These are phyloP conservation scores for Berberis vulgaris DNA, from an alignment of 164 flowering plant species.

Conservation along the genomic window DNA sequence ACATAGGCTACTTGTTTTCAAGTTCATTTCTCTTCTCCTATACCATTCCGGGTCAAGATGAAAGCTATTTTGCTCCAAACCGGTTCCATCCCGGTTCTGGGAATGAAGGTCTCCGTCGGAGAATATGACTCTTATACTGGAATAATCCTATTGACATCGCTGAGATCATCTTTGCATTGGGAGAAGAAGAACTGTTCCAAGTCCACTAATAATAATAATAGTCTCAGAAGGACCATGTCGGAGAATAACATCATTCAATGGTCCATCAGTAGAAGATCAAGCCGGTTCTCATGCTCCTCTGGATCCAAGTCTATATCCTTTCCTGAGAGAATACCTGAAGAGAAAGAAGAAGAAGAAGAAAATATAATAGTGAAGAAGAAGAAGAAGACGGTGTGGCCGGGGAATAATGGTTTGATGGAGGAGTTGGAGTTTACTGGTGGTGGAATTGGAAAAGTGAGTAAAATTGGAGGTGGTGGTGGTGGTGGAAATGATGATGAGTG, in stretches of 20 bases:
- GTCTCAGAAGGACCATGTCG: slow-evolving; percentile 33
- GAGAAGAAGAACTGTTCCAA: slow-evolving; percentile 3
- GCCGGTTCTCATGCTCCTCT: background rate
- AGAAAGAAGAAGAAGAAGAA: slow-evolving; percentile 8
- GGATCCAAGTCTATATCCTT: slow-evolving; percentile 21
- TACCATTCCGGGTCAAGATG: slow-evolving; percentile 18
- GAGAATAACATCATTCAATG: slow-evolving; percentile 23
- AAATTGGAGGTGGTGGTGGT: slow-evolving; percentile 3
- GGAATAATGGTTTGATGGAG: slow-evolving; percentile 16
- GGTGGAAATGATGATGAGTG: slow-evolving; percentile 22
- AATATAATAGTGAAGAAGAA: slow-evolving; percentile 21
- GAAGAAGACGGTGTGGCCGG: slow-evolving; percentile 8
- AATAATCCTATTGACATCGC: slow-evolving; percentile 16
- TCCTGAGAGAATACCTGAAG: slow-evolving; percentile 36
- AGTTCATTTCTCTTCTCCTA: too few species aligned
- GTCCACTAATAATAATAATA: slow-evolving; percentile 1
- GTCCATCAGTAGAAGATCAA: slow-evolving; percentile 4
- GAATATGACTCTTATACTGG: slow-evolving; percentile 18
- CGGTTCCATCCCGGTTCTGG: slow-evolving; percentile 26
- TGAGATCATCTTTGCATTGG: slow-evolving; percentile 23
- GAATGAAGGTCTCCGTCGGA: slow-evolving; percentile 12
- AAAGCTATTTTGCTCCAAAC: slow-evolving; percentile 38
- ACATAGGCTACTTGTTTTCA: too few species aligned
- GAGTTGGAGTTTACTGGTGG: slow-evolving; percentile 8
- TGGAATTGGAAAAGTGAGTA: too few species aligned